Percentiles rank a stretch among this genome's conserved stretches.
Evolutionary conservation across 352 stramenopile genomes (phyloP).

Genomic region (Phytopythium mirpurense): DNA sequence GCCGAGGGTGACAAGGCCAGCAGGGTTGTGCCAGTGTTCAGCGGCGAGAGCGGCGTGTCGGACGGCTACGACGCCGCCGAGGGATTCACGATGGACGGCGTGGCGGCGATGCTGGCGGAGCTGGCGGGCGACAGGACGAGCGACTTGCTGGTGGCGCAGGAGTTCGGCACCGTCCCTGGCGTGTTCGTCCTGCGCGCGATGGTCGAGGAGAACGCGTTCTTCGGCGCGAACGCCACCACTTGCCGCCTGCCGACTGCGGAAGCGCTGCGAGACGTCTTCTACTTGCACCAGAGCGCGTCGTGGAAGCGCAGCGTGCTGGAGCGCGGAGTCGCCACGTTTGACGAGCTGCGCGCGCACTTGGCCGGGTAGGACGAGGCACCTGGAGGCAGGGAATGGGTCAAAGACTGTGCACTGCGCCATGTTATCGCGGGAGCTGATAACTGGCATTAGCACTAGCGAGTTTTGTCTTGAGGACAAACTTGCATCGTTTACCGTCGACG

Average conservation of each 20-base stretch:
- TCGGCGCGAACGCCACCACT: slow-evolving; percentile 30
- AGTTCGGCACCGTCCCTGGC: slow-evolving; percentile 64
- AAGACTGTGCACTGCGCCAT: too few relatives aligned
- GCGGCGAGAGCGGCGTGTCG: slow-evolving; percentile 27
- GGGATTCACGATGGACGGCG: slow-evolving; percentile 37
- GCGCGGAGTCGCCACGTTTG: slow-evolving; percentile 45
- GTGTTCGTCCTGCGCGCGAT: slow-evolving; percentile 57
- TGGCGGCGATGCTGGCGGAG: slow-evolving; percentile 20
- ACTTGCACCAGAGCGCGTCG: slow-evolving; percentile 54
- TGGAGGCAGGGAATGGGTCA: too few relatives aligned
- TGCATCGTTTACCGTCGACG: too few relatives aligned
- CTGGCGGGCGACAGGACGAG: slow-evolving; percentile 12
- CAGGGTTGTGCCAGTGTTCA: slow-evolving; percentile 21
- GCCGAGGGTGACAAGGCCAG: slow-evolving; percentile 15
- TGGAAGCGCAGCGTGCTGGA: slow-evolving; percentile 58
- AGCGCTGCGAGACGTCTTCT: slow-evolving; percentile 71
- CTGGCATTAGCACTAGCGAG: too few relatives aligned
- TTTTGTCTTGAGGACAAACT: too few relatives aligned
- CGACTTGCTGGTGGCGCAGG: slow-evolving; percentile 43
- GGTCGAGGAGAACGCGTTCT: slow-evolving; percentile 59
- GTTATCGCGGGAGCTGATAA: too few relatives aligned
- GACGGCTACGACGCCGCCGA: slow-evolving; percentile 49
- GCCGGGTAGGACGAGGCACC: slow-evolving; percentile 5
- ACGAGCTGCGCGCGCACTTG: slow-evolving; percentile 29
- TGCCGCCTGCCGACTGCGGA: slow-evolving; percentile 51